A percentile compares a stretch with the other conserved stretches of the same genome.
Evolutionary conservation across 1,284 basidiomycete genomes (phyloP).

Genomic region (Hemileia vastatrix): DNA sequence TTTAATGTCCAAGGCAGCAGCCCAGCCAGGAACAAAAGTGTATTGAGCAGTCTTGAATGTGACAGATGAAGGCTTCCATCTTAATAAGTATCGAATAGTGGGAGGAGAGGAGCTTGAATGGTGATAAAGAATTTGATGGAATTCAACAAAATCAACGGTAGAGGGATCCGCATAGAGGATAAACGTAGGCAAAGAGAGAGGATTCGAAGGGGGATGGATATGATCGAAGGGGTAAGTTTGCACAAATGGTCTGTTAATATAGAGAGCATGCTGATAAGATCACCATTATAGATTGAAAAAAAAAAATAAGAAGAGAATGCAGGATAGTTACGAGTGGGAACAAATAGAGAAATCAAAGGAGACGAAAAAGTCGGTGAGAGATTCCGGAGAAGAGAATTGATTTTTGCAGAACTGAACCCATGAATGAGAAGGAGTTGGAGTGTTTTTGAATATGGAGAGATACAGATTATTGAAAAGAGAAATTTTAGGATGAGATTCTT

Average conservation of each 20-base stretch:
- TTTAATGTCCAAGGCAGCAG: slow-evolving; percentile 83
- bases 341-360: not conserved
- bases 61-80: slow-evolving; percentile 38
- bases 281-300: not conserved
- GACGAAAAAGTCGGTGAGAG: slow-evolving; percentile 2
- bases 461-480: slow-evolving; percentile 18
- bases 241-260: not conserved
- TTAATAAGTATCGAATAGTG: slow-evolving; percentile 32
- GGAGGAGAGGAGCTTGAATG: slow-evolving; percentile 23
- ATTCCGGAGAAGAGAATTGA: not conserved
- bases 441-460: slow-evolving; percentile 9
- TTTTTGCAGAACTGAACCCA: slow-evolving; percentile 6
- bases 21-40: slow-evolving; percentile 51
- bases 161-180: slow-evolving; percentile 58
- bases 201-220: slow-evolving; percentile 53
- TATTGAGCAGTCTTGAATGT: not conserved
- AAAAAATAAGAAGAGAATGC: not conserved
- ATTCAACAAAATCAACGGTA: slow-evolving; percentile 50
- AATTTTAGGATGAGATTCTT: slow-evolving; percentile 22
- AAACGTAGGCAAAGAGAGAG: slow-evolving; percentile 56
- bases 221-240: slow-evolving; percentile 59
- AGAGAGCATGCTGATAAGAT: not conserved
- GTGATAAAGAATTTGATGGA: slow-evolving; percentile 23
- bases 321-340: not conserved
- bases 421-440: not conserved